Conservation (phyloP, 345 rosid genomes). For the Brassica cretica region DNA sequence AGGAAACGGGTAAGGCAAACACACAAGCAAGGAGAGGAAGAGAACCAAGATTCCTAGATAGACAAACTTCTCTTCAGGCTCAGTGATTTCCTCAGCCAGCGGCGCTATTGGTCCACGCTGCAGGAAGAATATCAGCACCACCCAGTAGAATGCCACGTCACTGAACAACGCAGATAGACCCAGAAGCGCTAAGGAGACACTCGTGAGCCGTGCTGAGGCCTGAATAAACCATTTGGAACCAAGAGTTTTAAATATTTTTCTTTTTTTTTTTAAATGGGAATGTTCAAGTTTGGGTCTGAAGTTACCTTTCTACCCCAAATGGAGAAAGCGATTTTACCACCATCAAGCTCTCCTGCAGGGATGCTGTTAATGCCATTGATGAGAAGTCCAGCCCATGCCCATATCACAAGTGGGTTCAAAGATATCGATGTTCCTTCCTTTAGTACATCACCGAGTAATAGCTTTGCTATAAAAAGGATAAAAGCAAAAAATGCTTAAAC, state of each 20-base stretch:
- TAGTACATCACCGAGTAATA: slow-evolving; percentile 75
- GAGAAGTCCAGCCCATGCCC: slow-evolving; percentile 99
- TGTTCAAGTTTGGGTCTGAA: background rate
- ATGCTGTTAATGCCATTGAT: slow-evolving; percentile 94
- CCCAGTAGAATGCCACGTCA: slow-evolving; percentile 92
- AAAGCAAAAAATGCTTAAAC: background rate
- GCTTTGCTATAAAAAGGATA: slow-evolving; percentile 60
- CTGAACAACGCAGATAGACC: slow-evolving; percentile 74
- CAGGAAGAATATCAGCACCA: slow-evolving; percentile 73
- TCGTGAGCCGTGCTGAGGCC: slow-evolving; percentile 75
- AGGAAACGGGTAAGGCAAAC: slow-evolving; percentile 88
- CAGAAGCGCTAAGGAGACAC: slow-evolving; percentile 56
- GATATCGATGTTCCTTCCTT: slow-evolving; percentile 86
- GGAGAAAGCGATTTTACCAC: slow-evolving; percentile 79
- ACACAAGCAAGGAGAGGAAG: slow-evolving; percentile 70
- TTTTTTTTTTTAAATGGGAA: background rate
- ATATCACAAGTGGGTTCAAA: slow-evolving; percentile 79
- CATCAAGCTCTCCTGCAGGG: slow-evolving; percentile 95
- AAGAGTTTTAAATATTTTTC: background rate
- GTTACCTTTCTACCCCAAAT: slow-evolving; percentile 97
- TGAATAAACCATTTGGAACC: slow-evolving; percentile 33
- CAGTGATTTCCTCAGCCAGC: slow-evolving; percentile 71
- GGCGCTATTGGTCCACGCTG: slow-evolving; percentile 95
- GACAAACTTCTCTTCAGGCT: slow-evolving; percentile 63
- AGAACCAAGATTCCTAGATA: slow-evolving; percentile 71